A percentile compares a stretch with the other conserved stretches of the same genome.
These are phyloP conservation scores for Syncephalastrum sp. DNA, from an alignment of 371 early-diverging fungal genomes.

Conservation along the genomic window DNA sequence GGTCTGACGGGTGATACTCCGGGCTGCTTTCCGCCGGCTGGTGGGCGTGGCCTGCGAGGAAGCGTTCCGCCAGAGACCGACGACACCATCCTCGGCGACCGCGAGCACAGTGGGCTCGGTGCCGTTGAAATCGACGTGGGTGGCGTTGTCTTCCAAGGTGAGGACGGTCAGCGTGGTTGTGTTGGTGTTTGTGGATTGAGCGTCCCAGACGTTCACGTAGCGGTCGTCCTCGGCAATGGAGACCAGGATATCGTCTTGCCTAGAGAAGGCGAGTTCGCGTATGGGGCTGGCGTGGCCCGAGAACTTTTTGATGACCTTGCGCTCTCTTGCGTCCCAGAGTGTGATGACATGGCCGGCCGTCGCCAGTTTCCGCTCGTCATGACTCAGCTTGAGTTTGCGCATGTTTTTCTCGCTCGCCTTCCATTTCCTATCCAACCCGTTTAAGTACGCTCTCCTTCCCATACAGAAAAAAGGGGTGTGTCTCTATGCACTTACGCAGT, in stretches of 20 bases:
- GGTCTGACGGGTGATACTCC: slow-evolving; percentile 62
- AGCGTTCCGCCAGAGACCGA: slow-evolving; percentile 73
- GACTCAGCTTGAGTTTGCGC: slow-evolving; percentile 55
- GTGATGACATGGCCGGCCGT: slow-evolving; percentile 70
- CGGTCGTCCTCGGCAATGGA: slow-evolving; percentile 78
- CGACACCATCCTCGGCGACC: slow-evolving; percentile 69
- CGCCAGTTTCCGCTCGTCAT: slow-evolving; percentile 58
- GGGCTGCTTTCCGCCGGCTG: slow-evolving; percentile 52
- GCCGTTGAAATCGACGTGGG: slow-evolving; percentile 51
- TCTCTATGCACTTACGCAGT: slow-evolving; percentile 33
- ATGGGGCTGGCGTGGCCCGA: slow-evolving; percentile 76
- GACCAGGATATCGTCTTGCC: slow-evolving; percentile 56
- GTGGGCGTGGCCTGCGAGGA: slow-evolving; percentile 20
- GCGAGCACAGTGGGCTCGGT: slow-evolving; percentile 62
- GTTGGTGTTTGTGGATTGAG: slow-evolving; percentile 48
- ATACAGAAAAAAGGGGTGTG: no score
- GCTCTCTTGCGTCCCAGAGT: slow-evolving; percentile 60
- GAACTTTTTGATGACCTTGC: slow-evolving; percentile 57
- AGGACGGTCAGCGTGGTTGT: slow-evolving; percentile 56
- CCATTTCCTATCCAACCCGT: slow-evolving; percentile 46
- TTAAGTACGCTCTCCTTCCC: no score
- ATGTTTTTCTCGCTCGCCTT: slow-evolving; percentile 60
- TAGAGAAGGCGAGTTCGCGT: slow-evolving; percentile 56
- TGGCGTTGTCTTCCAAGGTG: slow-evolving; percentile 63
- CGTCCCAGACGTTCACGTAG: slow-evolving; percentile 77